Base-by-base conservation (phyloP, 2,329 filamentous ascomycete species). In the Cordyceps farinosa region DNA sequence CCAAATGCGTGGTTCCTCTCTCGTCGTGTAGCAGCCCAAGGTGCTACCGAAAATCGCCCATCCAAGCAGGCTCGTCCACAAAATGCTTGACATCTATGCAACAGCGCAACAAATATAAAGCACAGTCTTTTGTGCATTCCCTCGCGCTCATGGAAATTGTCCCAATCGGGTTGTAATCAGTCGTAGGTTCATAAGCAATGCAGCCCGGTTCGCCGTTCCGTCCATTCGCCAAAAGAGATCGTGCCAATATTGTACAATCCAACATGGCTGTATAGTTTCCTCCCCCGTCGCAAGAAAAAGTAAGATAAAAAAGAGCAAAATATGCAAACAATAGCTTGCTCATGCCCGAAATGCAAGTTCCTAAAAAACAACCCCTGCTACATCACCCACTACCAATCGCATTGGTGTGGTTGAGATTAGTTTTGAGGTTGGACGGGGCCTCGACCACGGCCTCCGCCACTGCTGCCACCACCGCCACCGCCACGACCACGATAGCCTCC, bases 231-330 rank as follows among this genome's bases (percentile, higher is more conserved):
- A 69, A 69, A 65, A 71, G 40, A 64, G 42, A 59, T 54, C 68
- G 69, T 69, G 74, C 74, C 74, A 76, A 74, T 76, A 77, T 72
- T 77, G 71, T 77, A 77, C 76, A 77, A 76, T 77, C 74, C 75
- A 76, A 77, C 71, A 62, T 64, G 63, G 58, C 54, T 40, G 55
- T 61, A 17, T 57, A 63, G 47, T 56, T 45, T 55, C 29, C 45
- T 51, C 30, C 50, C 42, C 32, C 29, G 29, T 34, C 15, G 22
- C 62, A 60, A 38, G 17, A 45, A 57, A 52, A 56, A 15, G 72
- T 72, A 66, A 67, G 68, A 67, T 70, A 69, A 70, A 72, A 67
- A 45, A 70, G 66, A 64, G 66, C 70, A 72, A 61, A 61, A 44
- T 56, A 50, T 30, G 50, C 56, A 60, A 63, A 58, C 61, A 52